Evolutionary conservation across 495 filamentous ascomycete genomes (phyloP), one percentile per base, ranked within the genome.

Genomic region (Penicillium verhagenii): DNA sequence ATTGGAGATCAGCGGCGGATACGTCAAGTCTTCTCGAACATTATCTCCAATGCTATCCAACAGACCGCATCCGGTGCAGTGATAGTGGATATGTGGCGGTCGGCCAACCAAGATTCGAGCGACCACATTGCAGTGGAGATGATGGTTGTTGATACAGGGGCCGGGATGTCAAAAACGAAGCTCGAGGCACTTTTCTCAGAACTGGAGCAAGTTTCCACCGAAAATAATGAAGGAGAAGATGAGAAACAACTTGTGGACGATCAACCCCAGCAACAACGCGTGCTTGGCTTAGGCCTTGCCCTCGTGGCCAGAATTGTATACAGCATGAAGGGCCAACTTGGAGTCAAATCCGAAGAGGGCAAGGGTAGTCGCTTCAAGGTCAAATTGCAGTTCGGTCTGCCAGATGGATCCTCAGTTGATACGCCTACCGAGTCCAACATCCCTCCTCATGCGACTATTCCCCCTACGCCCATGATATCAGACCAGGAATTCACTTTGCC

Each of bases 301-400:
- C 75, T 95, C 11, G 92, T 96, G 2, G 88, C 93, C 37, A 79
- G 92, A 20, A 90, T 90, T 42, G 76, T 96, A 19, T 81, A 83
- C n/a, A 96, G 89, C 60, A 92, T 96, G 87, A 85, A 93, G 50
- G 93, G 93, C 0, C 93, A 96, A 55, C 69, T 97, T 18, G 82
- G 89, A 20, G 75, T 97, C 6, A 95, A 92, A 58, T 96, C 92
- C 0, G 91, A 96, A 66, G 82, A 87, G 66, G 89, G 90, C 0
- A 89, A 88, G 61, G 93, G 93, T 1, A 93, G 91, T 26, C 80
- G 88, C 25, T 95, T 97, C 60, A 81, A 78, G 52, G 72, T 76
- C 24, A 60, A 66, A 20, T 53, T 77, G n/a, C 66, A 71, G 11
- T 76, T 77, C 39, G 53, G 62, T 11, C 31, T 72, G 8, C 69